Base-by-base conservation (phyloP, 805 yeast species). In the Metschnikowia koreensis region DNA sequence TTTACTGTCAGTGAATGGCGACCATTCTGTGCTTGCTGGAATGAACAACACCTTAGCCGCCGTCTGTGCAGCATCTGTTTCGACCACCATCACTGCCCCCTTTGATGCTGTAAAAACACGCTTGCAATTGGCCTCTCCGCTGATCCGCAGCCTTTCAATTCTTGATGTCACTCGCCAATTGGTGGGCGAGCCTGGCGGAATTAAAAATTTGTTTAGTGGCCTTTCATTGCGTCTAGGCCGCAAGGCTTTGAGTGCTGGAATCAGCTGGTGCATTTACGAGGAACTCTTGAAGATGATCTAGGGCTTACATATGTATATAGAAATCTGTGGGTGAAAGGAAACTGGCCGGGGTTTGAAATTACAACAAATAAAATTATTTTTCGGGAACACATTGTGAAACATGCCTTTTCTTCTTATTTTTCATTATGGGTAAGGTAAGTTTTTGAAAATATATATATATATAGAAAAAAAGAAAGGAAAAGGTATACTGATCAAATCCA, bases 181-280 rank as follows among this genome's bases (percentile, higher is more conserved):
- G 46, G 31, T 79, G 77, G 51, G 62, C 69, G 59, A 71, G 59
- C 54, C 70, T 66, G 61, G 92, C 71, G 67, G 85, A 74, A 58
- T 77, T 27, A 56, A 67, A 27, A 80, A 84, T 43, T 72, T 94
- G 48, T 92, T 94, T 66, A 86, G 89, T 66, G 99, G 99, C 0
- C 70, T 94, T 31, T 80, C 89, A 39, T 75, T 94, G 59, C 76
- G 99, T 57, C 75, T 94, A 46, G 77, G 86, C 5, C 77, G 98
- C 60, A 94, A 94, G 69, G 97, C 93, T 0, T 67, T 89, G 44
- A 87, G 96, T 67, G 93, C 97, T 0, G 97, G 97, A 1, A 90
- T 94, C 54, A 91, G 97, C 46, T 94, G 99, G 99, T 89, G 97
- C 53, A 85, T 94, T 26, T 94, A 93, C 66, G 99, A 94, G 67